phyloP scores from a whole-genome alignment of 106 monocot genomes.

The Xerophyta viscosa region DNA sequence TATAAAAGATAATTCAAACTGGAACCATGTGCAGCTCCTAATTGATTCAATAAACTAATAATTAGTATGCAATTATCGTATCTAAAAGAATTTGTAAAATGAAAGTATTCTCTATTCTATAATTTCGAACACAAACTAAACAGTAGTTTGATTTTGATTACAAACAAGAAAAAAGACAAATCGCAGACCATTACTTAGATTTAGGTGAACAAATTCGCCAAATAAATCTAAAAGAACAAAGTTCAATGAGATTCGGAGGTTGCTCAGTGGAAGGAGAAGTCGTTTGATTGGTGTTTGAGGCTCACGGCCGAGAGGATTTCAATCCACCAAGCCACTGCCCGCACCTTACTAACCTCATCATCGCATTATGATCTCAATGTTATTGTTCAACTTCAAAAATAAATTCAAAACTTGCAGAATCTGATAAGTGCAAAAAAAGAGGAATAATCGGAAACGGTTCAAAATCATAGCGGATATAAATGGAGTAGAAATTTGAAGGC shows the following conservation, averaged over 20 bases:
- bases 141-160: too few relatives aligned
- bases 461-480: neutral
- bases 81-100: too few relatives aligned
- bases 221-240: too few relatives aligned
- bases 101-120: too few relatives aligned
- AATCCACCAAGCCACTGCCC: slow-evolving; percentile 1
- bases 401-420: neutral
- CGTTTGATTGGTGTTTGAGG: neutral
- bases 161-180: too few relatives aligned
- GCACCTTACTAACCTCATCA: slow-evolving; percentile 4
- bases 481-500: neutral
- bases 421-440: neutral
- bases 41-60: too few relatives aligned
- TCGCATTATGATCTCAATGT: neutral
- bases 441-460: neutral
- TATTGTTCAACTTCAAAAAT: neutral
- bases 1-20: too few relatives aligned
- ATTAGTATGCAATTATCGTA: too few relatives aligned
- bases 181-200: too few relatives aligned
- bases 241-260: neutral
- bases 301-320: slow-evolving; percentile 3
- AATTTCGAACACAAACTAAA: too few relatives aligned
- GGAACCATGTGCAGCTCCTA: too few relatives aligned
- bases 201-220: too few relatives aligned
- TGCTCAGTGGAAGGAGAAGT: slow-evolving; percentile 11